Evolutionary conservation across 2,329 filamentous ascomycete species (phyloP).

Genomic region (Pseudogymnoascus verrucosus): DNA sequence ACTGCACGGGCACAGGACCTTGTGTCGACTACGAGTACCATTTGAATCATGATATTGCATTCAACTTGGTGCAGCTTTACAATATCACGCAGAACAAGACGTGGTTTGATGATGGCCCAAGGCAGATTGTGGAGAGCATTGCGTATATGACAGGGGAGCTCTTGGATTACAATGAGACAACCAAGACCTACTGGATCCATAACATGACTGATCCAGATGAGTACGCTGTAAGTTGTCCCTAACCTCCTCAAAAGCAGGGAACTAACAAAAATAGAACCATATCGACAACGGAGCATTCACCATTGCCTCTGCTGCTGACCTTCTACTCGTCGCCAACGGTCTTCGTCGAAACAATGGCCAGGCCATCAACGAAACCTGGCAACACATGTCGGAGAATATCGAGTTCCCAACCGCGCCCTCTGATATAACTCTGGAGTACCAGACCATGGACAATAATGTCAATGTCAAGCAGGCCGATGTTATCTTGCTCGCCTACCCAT

Average conservation of each 20-base stretch:
- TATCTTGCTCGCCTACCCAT: constrained; percentile 56
- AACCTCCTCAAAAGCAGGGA: no score
- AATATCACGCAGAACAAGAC: constrained; percentile 29
- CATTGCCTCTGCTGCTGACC: constrained; percentile 33
- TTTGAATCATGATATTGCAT: constrained; percentile 60
- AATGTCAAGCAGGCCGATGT: constrained; percentile 65
- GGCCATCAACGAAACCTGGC: constrained; percentile 48
- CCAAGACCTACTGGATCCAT: constrained; percentile 39
- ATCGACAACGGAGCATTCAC: constrained; percentile 61
- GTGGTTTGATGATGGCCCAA: constrained; percentile 36
- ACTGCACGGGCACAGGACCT: constrained; percentile 54
- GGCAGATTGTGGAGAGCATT: constrained; percentile 56
- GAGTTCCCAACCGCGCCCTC: constrained; percentile 45
- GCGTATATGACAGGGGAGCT: constrained; percentile 54
- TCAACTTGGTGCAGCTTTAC: constrained; percentile 32
- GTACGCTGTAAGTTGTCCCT: constrained; percentile 34
- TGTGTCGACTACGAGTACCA: constrained; percentile 70
- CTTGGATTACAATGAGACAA: constrained; percentile 49
- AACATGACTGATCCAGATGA: constrained; percentile 62
- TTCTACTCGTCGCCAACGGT: constrained; percentile 39
- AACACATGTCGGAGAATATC: constrained; percentile 47
- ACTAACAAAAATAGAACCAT: constrained; percentile 20
- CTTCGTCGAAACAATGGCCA: constrained; percentile 18
- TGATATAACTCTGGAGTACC: constrained; percentile 56
- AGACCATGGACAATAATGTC: constrained; percentile 57